phyloP scores from a whole-genome alignment of 2,329 filamentous ascomycete genomes.

The Diaporthe vaccinii region DNA sequence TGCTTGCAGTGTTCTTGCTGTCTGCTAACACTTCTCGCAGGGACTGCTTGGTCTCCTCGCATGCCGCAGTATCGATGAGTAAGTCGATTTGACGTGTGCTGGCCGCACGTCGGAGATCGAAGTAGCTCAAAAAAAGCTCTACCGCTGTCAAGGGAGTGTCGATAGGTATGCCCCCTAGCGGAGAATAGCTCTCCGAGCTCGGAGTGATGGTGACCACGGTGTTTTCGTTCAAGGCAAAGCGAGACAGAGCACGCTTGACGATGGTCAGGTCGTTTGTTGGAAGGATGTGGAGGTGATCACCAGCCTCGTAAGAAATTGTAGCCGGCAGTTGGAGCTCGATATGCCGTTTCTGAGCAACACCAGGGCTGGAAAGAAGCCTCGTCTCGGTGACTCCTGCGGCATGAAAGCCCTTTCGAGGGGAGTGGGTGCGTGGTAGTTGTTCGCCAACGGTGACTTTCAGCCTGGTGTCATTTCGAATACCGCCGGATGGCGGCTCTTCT shows the following conservation, averaged over 20 bases:
- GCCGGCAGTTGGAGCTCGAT: conserved; percentile 77
- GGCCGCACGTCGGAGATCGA: conserved; percentile 80
- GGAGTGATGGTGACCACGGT: conserved; percentile 72
- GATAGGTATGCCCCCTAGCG: conserved; percentile 63
- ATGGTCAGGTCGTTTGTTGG: conserved; percentile 76
- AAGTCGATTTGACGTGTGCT: conserved; percentile 61
- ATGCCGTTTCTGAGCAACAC: conserved; percentile 65
- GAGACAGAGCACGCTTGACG: conserved; percentile 73
- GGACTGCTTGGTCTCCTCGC: neutral
- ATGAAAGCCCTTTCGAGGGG: neutral
- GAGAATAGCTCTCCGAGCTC: conserved; percentile 64
- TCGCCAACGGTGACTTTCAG: neutral
- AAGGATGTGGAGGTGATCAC: conserved; percentile 82
- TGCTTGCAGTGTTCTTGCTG: neutral
- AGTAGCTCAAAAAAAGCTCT: conserved; percentile 76
- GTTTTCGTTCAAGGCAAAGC: conserved; percentile 79
- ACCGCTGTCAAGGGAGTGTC: conserved; percentile 57
- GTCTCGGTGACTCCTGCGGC: neutral
- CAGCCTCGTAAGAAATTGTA: conserved; percentile 75
- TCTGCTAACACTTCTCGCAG: neutral
- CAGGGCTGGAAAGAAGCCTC: neutral
- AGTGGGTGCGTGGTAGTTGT: neutral
- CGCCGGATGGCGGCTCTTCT: neutral
- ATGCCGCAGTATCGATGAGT: neutral
- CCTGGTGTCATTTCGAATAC: neutral